Evolutionary conservation across 2,329 filamentous ascomycete species (phyloP).

Genomic region (Colletotrichum horii): DNA sequence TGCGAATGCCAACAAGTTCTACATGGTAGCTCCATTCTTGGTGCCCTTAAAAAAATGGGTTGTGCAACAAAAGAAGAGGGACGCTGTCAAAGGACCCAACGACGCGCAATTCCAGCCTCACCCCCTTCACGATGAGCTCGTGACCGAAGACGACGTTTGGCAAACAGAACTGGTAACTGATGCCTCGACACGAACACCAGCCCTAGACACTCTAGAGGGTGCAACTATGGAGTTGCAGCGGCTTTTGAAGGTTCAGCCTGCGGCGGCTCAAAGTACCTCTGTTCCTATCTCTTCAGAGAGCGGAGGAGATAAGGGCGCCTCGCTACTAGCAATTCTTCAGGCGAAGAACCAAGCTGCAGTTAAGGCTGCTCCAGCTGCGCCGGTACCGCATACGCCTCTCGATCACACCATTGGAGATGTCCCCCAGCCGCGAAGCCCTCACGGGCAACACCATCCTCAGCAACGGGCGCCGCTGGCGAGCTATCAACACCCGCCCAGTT

Average conservation of each 20-base stretch:
- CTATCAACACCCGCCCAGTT: slow-evolving; percentile 35
- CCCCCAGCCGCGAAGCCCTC: slow-evolving; percentile 61
- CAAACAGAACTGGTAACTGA: slow-evolving; percentile 39
- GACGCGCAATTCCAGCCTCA: slow-evolving; percentile 46
- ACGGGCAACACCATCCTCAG: slow-evolving; percentile 47
- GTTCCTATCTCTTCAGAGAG: slow-evolving; percentile 25
- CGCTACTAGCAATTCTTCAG: slow-evolving; percentile 60
- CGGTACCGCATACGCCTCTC: slow-evolving; percentile 55
- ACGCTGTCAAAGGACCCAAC: slow-evolving; percentile 52
- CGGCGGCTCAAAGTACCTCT: slow-evolving; percentile 55
- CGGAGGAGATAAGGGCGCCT: slow-evolving; percentile 51
- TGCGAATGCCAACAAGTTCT: slow-evolving; percentile 84
- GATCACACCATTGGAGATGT: slow-evolving; percentile 57
- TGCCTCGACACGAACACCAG: slow-evolving; percentile 36
- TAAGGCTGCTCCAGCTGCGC: slow-evolving; percentile 24
- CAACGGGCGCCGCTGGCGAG: slow-evolving; percentile 5
- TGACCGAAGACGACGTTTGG: slow-evolving; percentile 68
- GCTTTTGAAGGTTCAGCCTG: slow-evolving; percentile 60
- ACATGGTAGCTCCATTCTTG: slow-evolving; percentile 96
- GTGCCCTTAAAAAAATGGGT: slow-evolving; percentile 90
- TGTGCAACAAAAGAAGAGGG: slow-evolving; percentile 78
- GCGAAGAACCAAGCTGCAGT: slow-evolving; percentile 27
- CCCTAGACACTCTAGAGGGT: slow-evolving; percentile 53
- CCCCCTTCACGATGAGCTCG: slow-evolving; percentile 57
- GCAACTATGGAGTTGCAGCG: slow-evolving; percentile 59